Conservation (phyloP, 768 basidiomycete species). For the Suillus plorans region DNA sequence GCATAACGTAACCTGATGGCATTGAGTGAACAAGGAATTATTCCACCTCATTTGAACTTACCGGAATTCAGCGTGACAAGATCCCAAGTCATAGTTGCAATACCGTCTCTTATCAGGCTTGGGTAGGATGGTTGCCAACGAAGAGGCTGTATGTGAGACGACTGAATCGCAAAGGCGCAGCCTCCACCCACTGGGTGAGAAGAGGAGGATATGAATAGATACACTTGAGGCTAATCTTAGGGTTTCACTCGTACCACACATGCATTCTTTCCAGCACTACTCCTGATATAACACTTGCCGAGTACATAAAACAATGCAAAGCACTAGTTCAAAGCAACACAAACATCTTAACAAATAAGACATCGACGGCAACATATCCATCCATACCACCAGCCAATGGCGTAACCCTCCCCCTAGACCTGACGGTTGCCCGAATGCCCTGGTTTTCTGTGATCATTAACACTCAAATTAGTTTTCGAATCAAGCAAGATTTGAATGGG, state of each 20-base stretch:
- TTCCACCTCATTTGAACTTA: slow-evolving; percentile 21
- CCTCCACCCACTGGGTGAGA: not conserved
- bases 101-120: not conserved
- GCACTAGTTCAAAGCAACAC: not conserved
- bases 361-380: not conserved
- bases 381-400: not conserved
- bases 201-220: slow-evolving; percentile 3
- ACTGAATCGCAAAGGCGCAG: not conserved
- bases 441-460: not conserved
- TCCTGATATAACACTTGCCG: not conserved
- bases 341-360: not conserved
- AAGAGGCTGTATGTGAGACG: not conserved
- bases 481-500: slow-evolving; percentile 8
- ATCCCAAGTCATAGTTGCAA: slow-evolving; percentile 55
- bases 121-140: not conserved
- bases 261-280: not conserved
- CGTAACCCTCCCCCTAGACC: not conserved
- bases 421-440: not conserved
- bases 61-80: slow-evolving; percentile 60
- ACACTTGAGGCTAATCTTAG: not conserved
- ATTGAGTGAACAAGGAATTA: not conserved
- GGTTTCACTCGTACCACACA: no score
- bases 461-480: not conserved
- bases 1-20: slow-evolving; percentile 39
- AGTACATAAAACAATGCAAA: not conserved